A percentile compares a stretch with the other conserved stretches of the same genome.
Evolutionary conservation across 192 early-diverging fungal species (phyloP).

Genomic region (Dissophora globulifera): DNA sequence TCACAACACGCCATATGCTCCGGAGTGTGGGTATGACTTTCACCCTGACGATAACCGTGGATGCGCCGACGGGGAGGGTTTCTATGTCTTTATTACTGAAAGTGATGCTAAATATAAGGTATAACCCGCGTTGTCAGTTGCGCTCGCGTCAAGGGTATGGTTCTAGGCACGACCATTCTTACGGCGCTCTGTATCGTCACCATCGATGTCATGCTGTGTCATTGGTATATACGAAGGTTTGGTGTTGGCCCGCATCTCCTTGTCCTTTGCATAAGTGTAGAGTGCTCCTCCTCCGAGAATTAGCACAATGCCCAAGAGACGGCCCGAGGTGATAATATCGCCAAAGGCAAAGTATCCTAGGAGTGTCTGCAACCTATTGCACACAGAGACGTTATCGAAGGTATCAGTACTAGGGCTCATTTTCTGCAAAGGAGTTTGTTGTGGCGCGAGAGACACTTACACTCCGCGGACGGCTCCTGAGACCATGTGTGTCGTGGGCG

Average conservation of each 20-base stretch:
- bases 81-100: not conserved
- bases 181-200: conserved; percentile 9
- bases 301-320: conserved; percentile 54
- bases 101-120: too few species aligned
- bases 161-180: conserved; percentile 18
- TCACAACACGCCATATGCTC: too few species aligned
- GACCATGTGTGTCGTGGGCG: conserved; percentile 71
- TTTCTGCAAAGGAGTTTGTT: too few species aligned
- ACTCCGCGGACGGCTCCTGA: conserved; percentile 70
- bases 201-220: conserved; percentile 37
- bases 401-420: too few species aligned
- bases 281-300: conserved; percentile 51
- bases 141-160: too few species aligned
- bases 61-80: too few species aligned
- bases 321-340: conserved; percentile 52
- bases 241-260: conserved; percentile 44
- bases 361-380: conserved; percentile 50
- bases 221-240: conserved; percentile 49
- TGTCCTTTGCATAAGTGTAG: conserved; percentile 55
- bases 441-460: too few species aligned
- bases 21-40: too few species aligned
- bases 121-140: too few species aligned
- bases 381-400: not conserved
- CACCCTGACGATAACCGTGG: too few species aligned
- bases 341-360: conserved; percentile 45